These are phyloP conservation scores for Hura crepitans DNA, from an alignment of 441 rosid genomes.

Conservation along the genomic window DNA sequence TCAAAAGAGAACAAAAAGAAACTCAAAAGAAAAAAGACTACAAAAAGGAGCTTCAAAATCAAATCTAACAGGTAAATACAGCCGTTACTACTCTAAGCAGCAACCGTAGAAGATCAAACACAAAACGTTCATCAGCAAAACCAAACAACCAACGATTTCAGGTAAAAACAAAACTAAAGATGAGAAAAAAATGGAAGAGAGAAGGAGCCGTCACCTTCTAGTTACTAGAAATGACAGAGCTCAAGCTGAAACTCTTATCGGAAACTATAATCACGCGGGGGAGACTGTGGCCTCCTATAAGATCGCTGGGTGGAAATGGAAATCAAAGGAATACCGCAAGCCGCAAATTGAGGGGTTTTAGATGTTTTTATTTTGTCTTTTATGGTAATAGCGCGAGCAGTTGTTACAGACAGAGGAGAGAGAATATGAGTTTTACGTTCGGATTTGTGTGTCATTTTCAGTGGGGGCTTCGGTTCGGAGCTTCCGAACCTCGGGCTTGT, in stretches of 20 bases:
- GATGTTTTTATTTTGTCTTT: constrained; percentile 12
- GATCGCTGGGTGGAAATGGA: constrained; percentile 25
- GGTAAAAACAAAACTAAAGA: neutral
- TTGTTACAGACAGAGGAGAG: constrained; percentile 19
- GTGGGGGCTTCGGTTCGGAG: constrained; percentile 28
- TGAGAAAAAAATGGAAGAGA: neutral
- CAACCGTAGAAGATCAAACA: neutral
- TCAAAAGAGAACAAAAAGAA: neutral
- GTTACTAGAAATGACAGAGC: neutral
- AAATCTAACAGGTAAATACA: neutral
- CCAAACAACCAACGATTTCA: neutral
- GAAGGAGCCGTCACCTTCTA: neutral
- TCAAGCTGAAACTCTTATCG: neutral
- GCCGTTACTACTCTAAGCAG: neutral
- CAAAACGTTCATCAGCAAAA: neutral
- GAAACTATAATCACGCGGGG: constrained; percentile 16
- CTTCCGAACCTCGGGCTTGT: constrained; percentile 33
- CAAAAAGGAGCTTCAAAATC: neutral
- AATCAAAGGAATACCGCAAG: neutral
- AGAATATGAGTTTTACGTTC: constrained; percentile 16
- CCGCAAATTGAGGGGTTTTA: constrained; percentile 14
- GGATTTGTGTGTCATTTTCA: neutral
- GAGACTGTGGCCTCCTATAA: neutral
- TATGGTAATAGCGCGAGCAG: neutral
- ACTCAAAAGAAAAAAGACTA: neutral